Conservation (phyloP, 2,329 filamentous ascomycete genomes). For the Alternaria postmessia region DNA sequence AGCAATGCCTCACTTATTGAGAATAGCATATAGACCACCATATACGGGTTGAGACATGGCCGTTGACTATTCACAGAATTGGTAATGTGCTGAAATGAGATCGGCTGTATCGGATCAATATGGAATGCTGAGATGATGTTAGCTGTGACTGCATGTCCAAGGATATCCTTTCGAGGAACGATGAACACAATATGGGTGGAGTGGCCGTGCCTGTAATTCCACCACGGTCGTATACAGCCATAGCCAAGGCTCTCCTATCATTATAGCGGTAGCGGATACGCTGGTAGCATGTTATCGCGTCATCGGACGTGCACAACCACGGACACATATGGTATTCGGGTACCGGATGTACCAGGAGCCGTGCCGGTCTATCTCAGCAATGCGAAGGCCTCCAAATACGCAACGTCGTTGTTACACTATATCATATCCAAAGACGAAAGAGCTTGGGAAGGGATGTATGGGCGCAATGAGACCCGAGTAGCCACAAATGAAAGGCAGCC, state of each 20-base stretch:
- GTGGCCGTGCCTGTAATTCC: background rate
- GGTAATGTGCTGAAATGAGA: background rate
- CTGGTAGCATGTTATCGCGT: background rate
- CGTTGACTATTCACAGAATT: background rate
- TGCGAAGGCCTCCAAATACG: background rate
- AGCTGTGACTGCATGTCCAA: background rate
- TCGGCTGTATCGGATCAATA: background rate
- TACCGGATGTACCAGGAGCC: background rate
- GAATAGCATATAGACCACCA: background rate
- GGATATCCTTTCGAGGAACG: background rate
- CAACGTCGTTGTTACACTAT: background rate
- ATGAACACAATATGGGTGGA: background rate
- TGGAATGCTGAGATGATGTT: background rate
- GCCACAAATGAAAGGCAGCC: constrained; percentile 42
- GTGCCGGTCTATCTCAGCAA: background rate
- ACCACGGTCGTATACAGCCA: background rate
- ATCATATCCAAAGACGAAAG: background rate
- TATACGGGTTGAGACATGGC: background rate
- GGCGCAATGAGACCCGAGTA: constrained; percentile 50
- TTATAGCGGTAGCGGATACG: background rate
- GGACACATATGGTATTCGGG: background rate
- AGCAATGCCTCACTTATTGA: background rate
- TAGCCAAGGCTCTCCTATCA: background rate
- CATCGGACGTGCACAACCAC: background rate
- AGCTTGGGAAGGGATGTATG: constrained; percentile 33